Evolutionary conservation across 345 rosid species (phyloP).

Genomic region (Pistacia vera): DNA sequence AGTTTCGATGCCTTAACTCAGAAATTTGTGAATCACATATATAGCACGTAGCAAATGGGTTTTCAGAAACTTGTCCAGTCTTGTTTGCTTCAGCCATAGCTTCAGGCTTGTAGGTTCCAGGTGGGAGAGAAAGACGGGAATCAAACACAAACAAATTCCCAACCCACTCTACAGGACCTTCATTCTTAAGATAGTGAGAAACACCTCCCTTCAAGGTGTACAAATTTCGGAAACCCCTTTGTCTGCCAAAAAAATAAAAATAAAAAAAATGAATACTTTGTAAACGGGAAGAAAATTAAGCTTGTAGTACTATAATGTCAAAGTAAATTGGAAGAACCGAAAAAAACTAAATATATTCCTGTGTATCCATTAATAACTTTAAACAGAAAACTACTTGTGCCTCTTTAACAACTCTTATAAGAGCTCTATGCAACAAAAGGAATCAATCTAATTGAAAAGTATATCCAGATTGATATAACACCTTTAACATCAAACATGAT

Average conservation of each 20-base stretch:
- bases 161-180: constrained; percentile 72
- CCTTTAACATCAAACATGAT: too few relatives aligned
- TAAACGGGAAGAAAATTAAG: not conserved
- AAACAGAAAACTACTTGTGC: too few relatives aligned
- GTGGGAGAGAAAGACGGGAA: constrained; percentile 86
- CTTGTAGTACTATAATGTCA: not conserved
- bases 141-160: constrained; percentile 94
- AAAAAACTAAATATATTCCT: too few relatives aligned
- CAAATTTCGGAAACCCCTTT: constrained; percentile 70
- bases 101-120: constrained; percentile 55
- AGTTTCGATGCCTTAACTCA: constrained; percentile 84
- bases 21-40: constrained; percentile 59
- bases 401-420: not conserved
- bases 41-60: constrained; percentile 69
- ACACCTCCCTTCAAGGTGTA: constrained; percentile 88
- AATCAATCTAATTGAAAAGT: too few relatives aligned
- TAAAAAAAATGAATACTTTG: constrained; percentile 18
- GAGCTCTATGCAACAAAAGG: not conserved
- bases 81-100: constrained; percentile 24
- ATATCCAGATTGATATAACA: too few relatives aligned
- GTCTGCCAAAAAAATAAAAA: constrained; percentile 39
- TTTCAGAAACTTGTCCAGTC: constrained; percentile 31
- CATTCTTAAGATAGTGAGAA: constrained; percentile 78
- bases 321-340: not conserved
- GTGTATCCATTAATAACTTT: too few relatives aligned